A percentile compares a stretch with the other conserved stretches of the same genome.
phyloP scores from a whole-genome alignment of 805 yeast species.

The Yarrowia porcina region DNA sequence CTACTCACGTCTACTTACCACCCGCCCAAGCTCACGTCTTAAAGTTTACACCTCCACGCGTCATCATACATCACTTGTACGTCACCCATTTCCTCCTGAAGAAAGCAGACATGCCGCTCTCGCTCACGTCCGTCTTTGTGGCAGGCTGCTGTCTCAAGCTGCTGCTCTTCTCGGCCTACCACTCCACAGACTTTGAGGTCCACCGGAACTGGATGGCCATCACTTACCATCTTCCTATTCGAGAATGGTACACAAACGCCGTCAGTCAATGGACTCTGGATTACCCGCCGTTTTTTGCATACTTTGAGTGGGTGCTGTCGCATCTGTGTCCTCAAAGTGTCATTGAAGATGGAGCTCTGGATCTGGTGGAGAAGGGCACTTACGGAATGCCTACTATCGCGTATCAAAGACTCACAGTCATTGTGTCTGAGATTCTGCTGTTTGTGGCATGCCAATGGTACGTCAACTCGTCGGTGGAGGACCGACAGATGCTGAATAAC shows the following conservation, averaged over 20 bases:
- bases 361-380: slow-evolving; percentile 58
- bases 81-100: background rate
- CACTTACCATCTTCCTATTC: slow-evolving; percentile 68
- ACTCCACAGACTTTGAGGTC: slow-evolving; percentile 95
- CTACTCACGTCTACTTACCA: no score
- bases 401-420: slow-evolving; percentile 80
- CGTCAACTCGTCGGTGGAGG: slow-evolving; percentile 44
- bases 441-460: slow-evolving; percentile 70
- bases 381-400: slow-evolving; percentile 77
- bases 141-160: slow-evolving; percentile 59
- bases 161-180: slow-evolving; percentile 73
- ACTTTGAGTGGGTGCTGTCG: slow-evolving; percentile 80
- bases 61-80: background rate
- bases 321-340: slow-evolving; percentile 66
- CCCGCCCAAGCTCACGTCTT: no score
- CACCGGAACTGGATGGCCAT: slow-evolving; percentile 97
- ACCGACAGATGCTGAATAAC: slow-evolving; percentile 31
- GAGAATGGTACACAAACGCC: slow-evolving; percentile 80
- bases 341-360: slow-evolving; percentile 71
- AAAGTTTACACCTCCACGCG: background rate
- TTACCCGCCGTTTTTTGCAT: slow-evolving; percentile 97
- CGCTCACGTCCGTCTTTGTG: slow-evolving; percentile 65
- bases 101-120: slow-evolving; percentile 37
- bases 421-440: slow-evolving; percentile 68
- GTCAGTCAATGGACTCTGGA: slow-evolving; percentile 89